Percentiles rank a stretch among this genome's conserved stretches.
Conservation (phyloP, 2,329 filamentous ascomycete species). For the Ceratocystis lukuohia region DNA sequence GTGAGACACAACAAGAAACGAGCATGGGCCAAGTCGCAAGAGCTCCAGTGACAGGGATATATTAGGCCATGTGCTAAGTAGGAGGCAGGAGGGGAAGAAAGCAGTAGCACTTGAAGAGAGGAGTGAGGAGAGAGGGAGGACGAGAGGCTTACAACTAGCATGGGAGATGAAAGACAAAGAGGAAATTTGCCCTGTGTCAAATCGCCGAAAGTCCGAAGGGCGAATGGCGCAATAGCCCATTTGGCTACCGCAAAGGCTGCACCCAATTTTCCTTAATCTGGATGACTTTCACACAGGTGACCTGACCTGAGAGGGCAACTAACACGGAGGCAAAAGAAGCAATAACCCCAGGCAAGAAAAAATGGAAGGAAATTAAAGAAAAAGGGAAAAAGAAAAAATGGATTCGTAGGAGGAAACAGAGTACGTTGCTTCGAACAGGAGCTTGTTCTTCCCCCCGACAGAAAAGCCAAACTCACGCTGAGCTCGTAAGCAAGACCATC, state of each 20-base stretch:
- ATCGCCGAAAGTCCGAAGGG: constrained; percentile 11
- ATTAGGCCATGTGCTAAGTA: not conserved
- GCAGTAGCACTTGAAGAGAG: not conserved
- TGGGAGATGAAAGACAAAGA: not conserved
- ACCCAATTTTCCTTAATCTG: not conserved
- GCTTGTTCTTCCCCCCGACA: not conserved
- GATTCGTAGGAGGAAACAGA: not conserved
- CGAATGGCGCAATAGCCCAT: constrained; percentile 8
- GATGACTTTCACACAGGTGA: constrained; percentile 10
- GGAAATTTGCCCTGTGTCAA: constrained; percentile 15
- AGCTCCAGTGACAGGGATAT: not conserved
- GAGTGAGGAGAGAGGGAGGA: not conserved
- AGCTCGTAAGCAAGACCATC: not conserved
- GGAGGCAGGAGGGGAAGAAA: not conserved
- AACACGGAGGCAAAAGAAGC: constrained; percentile 11
- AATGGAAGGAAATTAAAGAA: too few relatives aligned
- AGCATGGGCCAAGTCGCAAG: not conserved
- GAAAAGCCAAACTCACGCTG: not conserved
- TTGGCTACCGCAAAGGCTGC: not conserved
- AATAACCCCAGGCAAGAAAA: not conserved
- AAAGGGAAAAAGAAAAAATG: not conserved
- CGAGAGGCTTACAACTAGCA: not conserved
- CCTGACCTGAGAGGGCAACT: constrained; percentile 15
- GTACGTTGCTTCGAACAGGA: not conserved
- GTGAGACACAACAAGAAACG: constrained; percentile 9